Conservation (phyloP, 2,329 filamentous ascomycete species). For the Diaporthe sp. region DNA sequence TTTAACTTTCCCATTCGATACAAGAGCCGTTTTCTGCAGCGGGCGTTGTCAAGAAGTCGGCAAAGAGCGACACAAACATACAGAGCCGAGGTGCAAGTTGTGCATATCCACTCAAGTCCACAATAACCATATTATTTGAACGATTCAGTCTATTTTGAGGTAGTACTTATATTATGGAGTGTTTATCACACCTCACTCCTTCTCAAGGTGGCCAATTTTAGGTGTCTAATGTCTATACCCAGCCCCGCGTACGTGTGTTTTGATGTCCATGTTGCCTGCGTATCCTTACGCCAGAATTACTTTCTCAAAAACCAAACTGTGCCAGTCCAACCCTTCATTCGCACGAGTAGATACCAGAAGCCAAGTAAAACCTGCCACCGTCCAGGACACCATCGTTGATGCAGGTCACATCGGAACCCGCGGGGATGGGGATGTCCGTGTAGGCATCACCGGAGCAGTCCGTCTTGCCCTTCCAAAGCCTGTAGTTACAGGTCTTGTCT, state of each 20-base stretch:
- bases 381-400: constrained; percentile 19
- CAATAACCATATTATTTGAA: not conserved
- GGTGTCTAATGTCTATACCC: constrained; percentile 2
- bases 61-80: not conserved
- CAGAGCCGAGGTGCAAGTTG: not conserved
- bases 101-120: too few relatives aligned
- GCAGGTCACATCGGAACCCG: constrained; percentile 21
- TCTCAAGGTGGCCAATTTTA: too few relatives aligned
- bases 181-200: not conserved
- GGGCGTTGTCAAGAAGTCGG: too few relatives aligned
- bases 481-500: constrained; percentile 9
- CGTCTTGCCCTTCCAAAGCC: not conserved
- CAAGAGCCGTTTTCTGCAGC: too few relatives aligned
- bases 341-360: constrained; percentile 15
- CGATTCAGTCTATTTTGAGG: not conserved
- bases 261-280: not conserved
- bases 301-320: not conserved
- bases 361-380: constrained; percentile 18
- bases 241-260: not conserved
- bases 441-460: constrained; percentile 14
- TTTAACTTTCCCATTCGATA: too few relatives aligned
- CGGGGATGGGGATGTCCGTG: not conserved
- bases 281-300: not conserved
- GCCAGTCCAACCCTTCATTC: not conserved
- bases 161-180: not conserved